Evolutionary conservation across 306 rosid genomes (phyloP), one percentile per base, ranked within the genome.

Genomic region (Prunus campanulata): DNA sequence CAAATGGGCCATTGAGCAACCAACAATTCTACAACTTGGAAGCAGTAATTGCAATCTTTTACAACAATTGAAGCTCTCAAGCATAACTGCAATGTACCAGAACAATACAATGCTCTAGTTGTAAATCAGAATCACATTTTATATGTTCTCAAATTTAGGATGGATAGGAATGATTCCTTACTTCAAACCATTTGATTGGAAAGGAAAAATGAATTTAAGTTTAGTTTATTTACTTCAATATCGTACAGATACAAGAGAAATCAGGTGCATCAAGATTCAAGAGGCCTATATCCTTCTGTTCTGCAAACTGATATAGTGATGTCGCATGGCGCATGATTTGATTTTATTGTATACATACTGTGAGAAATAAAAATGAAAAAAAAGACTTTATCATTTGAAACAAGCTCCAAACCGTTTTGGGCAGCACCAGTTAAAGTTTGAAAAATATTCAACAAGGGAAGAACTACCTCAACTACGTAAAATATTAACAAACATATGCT

Each of bases 401-500:
- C 71, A 51, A 32, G 27, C 68, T 66, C 52, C 65, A 11, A 67
- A 49, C 22, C 5, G 74, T 67, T 56, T 66, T 55, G 62, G 32
- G 75, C 44, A 39, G 44, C 79, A 86, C 70, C 71, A 56, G 72
- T 77, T 69, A 80, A 60, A 68, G 82, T 77, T 80, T 81, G 77
- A 68, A 66, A 59, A 69, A 72, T 75, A 49, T 44, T 49, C 27
- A 68, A n/a, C 27, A 89, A 74, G 73, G 65, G 69, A 56, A 44
- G 32, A 78, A 80, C 75, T 62, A 83, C 79, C 73, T 73, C 69
- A 44, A 63, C 86, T 74, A 68, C 1, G 70, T 82, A 78, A 60
- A 77, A 74, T 83, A 76, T 85, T 52, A 85, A 74, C 83, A 88
- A 47, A 35, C 77, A 79, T 59, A 76, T 66, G 60, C 71, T 62